These are phyloP conservation scores for Colletotrichum agaves DNA, from an alignment of 2,329 filamentous ascomycete genomes.

Conservation along the genomic window DNA sequence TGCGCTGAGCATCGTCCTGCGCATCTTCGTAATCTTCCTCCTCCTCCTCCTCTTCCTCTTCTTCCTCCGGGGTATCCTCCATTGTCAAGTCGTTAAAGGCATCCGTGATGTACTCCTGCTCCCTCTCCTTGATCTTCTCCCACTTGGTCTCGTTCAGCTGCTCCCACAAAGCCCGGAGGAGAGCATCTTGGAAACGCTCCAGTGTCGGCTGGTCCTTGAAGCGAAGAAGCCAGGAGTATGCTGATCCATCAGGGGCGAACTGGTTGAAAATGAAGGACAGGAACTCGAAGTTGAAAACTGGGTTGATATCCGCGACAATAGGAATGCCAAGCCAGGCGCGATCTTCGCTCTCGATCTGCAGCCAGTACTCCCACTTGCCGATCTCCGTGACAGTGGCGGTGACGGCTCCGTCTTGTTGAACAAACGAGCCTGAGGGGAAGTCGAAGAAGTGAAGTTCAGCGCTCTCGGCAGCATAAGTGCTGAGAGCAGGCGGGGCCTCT, in stretches of 20 bases:
- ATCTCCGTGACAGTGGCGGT: conserved; percentile 85
- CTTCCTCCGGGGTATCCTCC: conserved; percentile 73
- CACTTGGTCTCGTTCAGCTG: conserved; percentile 95
- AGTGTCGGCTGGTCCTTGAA: conserved; percentile 86
- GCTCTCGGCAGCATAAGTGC: conserved; percentile 78
- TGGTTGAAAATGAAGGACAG: conserved; percentile 99
- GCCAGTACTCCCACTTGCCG: conserved; percentile 94
- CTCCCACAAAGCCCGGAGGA: conserved; percentile 98
- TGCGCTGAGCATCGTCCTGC: conserved; percentile 72
- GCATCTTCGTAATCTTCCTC: conserved; percentile 68
- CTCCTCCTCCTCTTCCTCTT: conserved; percentile 60
- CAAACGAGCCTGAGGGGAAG: conserved; percentile 85
- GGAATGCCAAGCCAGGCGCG: conserved; percentile 89
- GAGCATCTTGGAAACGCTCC: conserved; percentile 89
- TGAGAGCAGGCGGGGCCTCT: conserved; percentile 75
- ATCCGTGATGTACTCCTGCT: conserved; percentile 93
- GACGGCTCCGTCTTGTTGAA: conserved; percentile 80
- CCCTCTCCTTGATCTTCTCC: conserved; percentile 90
- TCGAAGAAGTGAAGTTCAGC: conserved; percentile 96
- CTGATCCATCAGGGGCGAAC: conserved; percentile 86
- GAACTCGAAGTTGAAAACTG: conserved; percentile 97
- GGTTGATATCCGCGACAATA: conserved; percentile 91
- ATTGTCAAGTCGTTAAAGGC: conserved; percentile 95
- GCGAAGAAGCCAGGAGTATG: conserved; percentile 93
- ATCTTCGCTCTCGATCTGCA: conserved; percentile 81